Percentiles rank a stretch among this genome's conserved stretches.
Conservation (phyloP, 2,329 filamentous ascomycete species). For the Pyrenophora teres region DNA sequence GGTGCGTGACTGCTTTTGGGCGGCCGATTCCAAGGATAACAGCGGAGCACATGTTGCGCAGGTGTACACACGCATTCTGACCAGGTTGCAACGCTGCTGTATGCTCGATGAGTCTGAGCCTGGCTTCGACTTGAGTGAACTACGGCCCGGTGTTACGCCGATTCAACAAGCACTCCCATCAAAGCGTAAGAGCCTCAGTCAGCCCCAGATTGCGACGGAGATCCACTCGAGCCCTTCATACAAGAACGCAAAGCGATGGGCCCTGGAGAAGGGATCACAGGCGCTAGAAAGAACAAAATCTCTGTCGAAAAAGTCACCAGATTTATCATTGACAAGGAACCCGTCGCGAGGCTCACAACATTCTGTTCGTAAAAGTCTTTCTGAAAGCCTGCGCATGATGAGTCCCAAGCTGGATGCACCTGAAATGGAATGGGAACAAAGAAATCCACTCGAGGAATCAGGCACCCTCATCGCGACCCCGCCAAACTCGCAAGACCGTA, state of each 20-base stretch:
- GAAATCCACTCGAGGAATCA: conserved; percentile 36
- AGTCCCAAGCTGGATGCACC: conserved; percentile 36
- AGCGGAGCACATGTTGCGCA: conserved; percentile 40
- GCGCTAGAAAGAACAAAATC: conserved; percentile 43
- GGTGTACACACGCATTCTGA: conserved; percentile 53
- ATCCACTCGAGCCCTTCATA: conserved; percentile 40
- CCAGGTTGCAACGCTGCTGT: conserved; percentile 47
- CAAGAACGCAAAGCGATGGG: conserved; percentile 44
- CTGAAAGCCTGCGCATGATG: conserved; percentile 35
- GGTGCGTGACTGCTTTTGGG: conserved; percentile 71
- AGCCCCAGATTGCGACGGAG: conserved; percentile 32
- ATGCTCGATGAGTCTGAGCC: conserved; percentile 47
- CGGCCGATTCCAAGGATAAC: conserved; percentile 59
- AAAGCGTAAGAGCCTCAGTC: conserved; percentile 41
- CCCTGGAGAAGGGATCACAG: conserved; percentile 42
- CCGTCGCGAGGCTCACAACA: conserved; percentile 40
- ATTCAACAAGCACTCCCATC: conserved; percentile 29
- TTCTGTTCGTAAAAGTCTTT: conserved; percentile 43
- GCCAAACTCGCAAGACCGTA: conserved; percentile 35
- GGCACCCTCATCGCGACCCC: conserved; percentile 35
- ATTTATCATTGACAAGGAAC: conserved; percentile 34
- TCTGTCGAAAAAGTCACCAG: conserved; percentile 38
- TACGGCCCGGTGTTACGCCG: conserved; percentile 28
- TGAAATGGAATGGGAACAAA: conserved; percentile 38
- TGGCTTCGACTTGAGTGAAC: conserved; percentile 34